phyloP scores from a whole-genome alignment of 2,329 filamentous ascomycete genomes.

The Pseudogymnoascus sp. region DNA sequence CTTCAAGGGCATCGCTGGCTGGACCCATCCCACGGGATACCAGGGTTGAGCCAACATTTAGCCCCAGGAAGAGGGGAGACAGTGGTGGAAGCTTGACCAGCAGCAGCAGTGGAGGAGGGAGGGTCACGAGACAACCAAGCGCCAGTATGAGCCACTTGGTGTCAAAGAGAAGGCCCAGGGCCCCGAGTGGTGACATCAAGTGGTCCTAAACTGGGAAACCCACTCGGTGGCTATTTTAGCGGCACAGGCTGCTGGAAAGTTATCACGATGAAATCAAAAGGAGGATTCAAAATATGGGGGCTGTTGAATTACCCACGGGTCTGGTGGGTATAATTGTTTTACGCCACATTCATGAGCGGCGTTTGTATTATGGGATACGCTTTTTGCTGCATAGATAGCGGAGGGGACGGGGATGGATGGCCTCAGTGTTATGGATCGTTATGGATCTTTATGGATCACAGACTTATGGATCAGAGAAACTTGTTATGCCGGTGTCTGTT shows the following conservation, averaged over 20 bases:
- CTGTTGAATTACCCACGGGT: not conserved
- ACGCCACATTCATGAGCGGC: constrained; percentile 1
- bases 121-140: constrained; percentile 17
- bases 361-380: constrained; percentile 6
- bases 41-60: constrained; percentile 16
- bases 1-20: constrained; percentile 25
- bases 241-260: not conserved
- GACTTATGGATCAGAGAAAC: constrained; percentile 4
- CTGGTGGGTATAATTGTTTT: constrained; percentile 2
- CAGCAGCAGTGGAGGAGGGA: constrained; percentile 9
- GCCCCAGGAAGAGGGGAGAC: constrained; percentile 19
- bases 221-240: not conserved
- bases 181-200: constrained; percentile 27
- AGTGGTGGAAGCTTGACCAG: constrained; percentile 15
- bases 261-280: not conserved
- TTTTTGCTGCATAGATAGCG: constrained; percentile 4
- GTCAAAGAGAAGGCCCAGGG: constrained; percentile 24
- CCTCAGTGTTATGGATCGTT: constrained; percentile 2
- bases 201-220: constrained; percentile 22
- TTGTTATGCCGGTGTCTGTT: constrained; percentile 2
- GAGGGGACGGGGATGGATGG: not conserved
- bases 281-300: not conserved
- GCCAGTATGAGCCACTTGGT: constrained; percentile 1
- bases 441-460: not conserved
- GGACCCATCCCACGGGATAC: constrained; percentile 17